A percentile compares a stretch with the other conserved stretches of the same genome.
Evolutionary conservation across 1,284 basidiomycete species (phyloP).

Genomic region (Marasmius tenuissimus): DNA sequence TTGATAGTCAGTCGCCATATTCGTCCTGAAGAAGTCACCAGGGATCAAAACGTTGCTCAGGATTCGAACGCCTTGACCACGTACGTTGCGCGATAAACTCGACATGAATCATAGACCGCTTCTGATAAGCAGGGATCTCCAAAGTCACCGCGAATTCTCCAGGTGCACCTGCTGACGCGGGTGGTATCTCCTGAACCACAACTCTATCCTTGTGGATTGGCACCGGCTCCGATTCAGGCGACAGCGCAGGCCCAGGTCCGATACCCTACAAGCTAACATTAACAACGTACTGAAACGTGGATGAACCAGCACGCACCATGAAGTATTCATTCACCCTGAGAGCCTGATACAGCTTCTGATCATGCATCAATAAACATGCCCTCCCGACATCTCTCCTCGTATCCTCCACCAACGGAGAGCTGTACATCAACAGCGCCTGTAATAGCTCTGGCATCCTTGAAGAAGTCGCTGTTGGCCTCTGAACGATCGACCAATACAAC

Average conservation of each 20-base stretch:
- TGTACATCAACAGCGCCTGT: constrained; percentile 2
- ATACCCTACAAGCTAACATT: neutral
- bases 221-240: neutral
- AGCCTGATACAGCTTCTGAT: constrained; percentile 3
- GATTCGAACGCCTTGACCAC: neutral
- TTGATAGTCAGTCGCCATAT: constrained; percentile 5
- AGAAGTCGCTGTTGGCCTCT: neutral
- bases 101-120: constrained; percentile 1
- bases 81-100: constrained; percentile 12
- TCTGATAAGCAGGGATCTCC: constrained; percentile 1
- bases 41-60: neutral
- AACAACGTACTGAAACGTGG: neutral
- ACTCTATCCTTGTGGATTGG: constrained; percentile 1
- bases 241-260: too few relatives aligned
- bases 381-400: constrained; percentile 9
- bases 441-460: constrained; percentile 1
- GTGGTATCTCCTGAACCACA: constrained; percentile 3
- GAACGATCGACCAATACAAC: constrained; percentile 11
- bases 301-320: neutral
- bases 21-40: constrained; percentile 1
- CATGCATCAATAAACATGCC: constrained; percentile 10
- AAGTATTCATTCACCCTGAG: neutral
- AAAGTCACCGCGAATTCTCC: constrained; percentile 3
- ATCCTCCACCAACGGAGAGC: neutral
- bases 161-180: neutral